These are phyloP conservation scores for Diaporthe eres DNA, from an alignment of 2,329 filamentous ascomycete species.

Conservation along the genomic window DNA sequence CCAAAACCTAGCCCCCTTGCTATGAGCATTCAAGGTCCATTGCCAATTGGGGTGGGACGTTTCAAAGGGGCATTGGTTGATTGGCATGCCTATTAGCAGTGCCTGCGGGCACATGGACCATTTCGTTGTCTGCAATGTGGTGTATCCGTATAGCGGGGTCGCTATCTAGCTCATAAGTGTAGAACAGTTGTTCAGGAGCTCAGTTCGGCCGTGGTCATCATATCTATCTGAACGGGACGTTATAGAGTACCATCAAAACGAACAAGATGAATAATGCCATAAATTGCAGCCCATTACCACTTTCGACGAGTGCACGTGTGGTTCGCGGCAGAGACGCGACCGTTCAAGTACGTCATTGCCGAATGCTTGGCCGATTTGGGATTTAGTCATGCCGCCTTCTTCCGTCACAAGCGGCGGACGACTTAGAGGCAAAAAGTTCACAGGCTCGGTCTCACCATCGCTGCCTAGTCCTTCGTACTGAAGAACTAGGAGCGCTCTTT, in stretches of 20 bases:
- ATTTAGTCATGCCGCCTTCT: constrained; percentile 26
- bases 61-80: neutral
- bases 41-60: neutral
- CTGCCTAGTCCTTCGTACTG: constrained; percentile 4
- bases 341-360: constrained; percentile 33
- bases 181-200: too few species aligned
- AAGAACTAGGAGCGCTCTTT: neutral
- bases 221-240: neutral
- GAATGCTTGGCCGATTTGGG: constrained; percentile 16
- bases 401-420: constrained; percentile 13
- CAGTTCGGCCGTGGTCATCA: too few species aligned
- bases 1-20: neutral
- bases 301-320: constrained; percentile 19
- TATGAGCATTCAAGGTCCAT: neutral
- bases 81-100: neutral
- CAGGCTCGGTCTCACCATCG: neutral
- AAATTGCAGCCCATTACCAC: neutral
- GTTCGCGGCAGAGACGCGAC: constrained; percentile 31
- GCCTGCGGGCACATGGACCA: too few species aligned
- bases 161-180: neutral
- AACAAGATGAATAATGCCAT: neutral
- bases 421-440: neutral
- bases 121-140: neutral
- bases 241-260: neutral
- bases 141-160: neutral